These are phyloP conservation scores for Truncatella angustata DNA, from an alignment of 2,329 filamentous ascomycete genomes.

Conservation along the genomic window DNA sequence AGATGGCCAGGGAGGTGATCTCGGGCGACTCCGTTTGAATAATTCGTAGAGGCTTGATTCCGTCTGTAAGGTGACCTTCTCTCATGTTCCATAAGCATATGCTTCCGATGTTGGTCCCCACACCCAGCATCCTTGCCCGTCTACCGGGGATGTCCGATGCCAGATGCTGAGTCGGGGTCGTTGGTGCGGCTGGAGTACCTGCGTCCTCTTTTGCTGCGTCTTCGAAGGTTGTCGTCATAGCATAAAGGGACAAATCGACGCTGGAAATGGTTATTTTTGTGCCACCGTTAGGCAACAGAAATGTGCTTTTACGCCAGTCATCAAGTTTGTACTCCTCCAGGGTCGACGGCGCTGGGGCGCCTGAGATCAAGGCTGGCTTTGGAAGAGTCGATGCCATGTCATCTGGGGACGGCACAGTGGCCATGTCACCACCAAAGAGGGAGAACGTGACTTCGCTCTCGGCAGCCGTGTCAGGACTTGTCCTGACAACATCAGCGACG, in stretches of 20 bases:
- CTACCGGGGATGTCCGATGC: conserved; percentile 74
- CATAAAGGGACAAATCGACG: conserved; percentile 72
- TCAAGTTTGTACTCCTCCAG: conserved; percentile 36
- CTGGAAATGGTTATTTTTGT: conserved; percentile 67
- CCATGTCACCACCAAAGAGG: conserved; percentile 29
- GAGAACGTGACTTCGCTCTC: conserved; percentile 20
- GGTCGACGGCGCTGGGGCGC: conserved; percentile 20
- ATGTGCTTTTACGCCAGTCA: conserved; percentile 65
- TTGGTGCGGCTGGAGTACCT: conserved; percentile 45
- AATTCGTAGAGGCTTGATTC: conserved; percentile 69
- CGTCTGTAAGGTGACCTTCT: conserved; percentile 56
- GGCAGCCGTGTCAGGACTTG: conserved; percentile 5
- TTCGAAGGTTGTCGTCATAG: conserved; percentile 70
- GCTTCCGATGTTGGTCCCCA: conserved; percentile 76
- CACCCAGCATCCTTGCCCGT: conserved; percentile 74
- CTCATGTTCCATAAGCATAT: conserved; percentile 85
- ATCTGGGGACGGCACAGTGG: conserved; percentile 16
- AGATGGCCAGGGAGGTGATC: conserved; percentile 78
- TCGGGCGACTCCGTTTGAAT: conserved; percentile 90
- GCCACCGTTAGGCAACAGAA: conserved; percentile 59
- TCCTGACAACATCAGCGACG: conserved; percentile 8
- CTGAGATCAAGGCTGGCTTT: conserved; percentile 19
- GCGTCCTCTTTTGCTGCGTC: conserved; percentile 69
- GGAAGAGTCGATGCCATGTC: conserved; percentile 17
- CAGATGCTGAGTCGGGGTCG: conserved; percentile 40